Percentiles rank a stretch among this genome's conserved stretches.
Evolutionary conservation across 2,329 filamentous ascomycete genomes (phyloP).

Genomic region (Didymella pinodella): DNA sequence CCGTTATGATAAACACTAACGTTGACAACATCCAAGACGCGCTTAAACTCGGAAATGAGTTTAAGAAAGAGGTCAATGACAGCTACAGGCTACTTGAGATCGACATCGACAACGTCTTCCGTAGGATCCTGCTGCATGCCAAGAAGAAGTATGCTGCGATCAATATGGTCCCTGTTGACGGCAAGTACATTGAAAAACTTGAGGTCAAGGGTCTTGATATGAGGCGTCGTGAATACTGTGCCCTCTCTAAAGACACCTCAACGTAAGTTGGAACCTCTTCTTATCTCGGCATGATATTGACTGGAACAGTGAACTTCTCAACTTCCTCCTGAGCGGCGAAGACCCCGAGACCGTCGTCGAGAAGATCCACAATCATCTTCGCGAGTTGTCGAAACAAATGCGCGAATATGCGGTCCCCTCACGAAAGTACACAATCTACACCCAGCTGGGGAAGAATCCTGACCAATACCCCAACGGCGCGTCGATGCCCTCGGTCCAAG

Average conservation of each 20-base stretch:
- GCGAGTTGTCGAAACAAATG: slow-evolving; percentile 86
- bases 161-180: slow-evolving; percentile 87
- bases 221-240: slow-evolving; percentile 96
- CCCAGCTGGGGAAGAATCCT: slow-evolving; percentile 93
- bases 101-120: slow-evolving; percentile 97
- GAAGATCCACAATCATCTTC: slow-evolving; percentile 91
- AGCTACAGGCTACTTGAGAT: slow-evolving; percentile 93
- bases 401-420: slow-evolving; percentile 76
- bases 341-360: slow-evolving; percentile 87
- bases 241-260: slow-evolving; percentile 93
- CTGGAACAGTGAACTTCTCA: slow-evolving; percentile 72
- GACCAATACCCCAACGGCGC: slow-evolving; percentile 93
- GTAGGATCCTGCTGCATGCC: slow-evolving; percentile 88
- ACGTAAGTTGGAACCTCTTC: slow-evolving; percentile 52
- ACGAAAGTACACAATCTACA: slow-evolving; percentile 96
- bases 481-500: slow-evolving; percentile 96
- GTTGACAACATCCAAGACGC: slow-evolving; percentile 92
- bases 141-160: slow-evolving; percentile 99
- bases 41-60: slow-evolving; percentile 88
- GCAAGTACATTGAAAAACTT: slow-evolving; percentile 91
- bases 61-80: slow-evolving; percentile 94
- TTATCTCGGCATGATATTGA: slow-evolving; percentile 16
- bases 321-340: slow-evolving; percentile 92
- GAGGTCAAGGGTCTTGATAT: slow-evolving; percentile 99
- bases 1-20: slow-evolving; percentile 99